Percentiles rank a stretch among this genome's conserved stretches.
Conservation (phyloP, 2,329 filamentous ascomycete genomes). For the Cladosporium velox region DNA sequence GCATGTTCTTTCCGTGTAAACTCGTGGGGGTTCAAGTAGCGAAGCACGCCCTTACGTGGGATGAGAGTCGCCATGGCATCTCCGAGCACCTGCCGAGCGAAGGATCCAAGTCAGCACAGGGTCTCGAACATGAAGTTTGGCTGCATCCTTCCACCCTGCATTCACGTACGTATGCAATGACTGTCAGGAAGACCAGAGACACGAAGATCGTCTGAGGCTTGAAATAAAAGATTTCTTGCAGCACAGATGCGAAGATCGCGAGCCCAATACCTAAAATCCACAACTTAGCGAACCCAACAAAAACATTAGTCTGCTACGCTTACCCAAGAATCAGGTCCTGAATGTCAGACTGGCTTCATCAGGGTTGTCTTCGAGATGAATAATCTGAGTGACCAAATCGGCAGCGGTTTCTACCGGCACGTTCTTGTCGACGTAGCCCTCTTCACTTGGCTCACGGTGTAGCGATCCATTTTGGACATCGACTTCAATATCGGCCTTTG, state of each 20-base stretch:
- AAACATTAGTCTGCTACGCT: not conserved
- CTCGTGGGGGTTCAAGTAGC: constrained; percentile 44
- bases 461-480: constrained; percentile 1
- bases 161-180: constrained; percentile 42
- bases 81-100: constrained; percentile 36
- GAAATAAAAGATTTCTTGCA: constrained; percentile 52
- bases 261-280: constrained; percentile 25
- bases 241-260: constrained; percentile 36
- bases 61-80: constrained; percentile 42
- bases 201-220: constrained; percentile 51
- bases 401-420: constrained; percentile 30
- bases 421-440: constrained; percentile 11
- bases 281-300: not conserved
- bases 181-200: constrained; percentile 48
- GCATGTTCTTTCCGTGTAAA: constrained; percentile 41
- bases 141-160: too few species aligned
- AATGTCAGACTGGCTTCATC: constrained; percentile 43
- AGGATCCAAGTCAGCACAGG: too few species aligned
- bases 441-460: not conserved
- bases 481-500: not conserved
- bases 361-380: constrained; percentile 44
- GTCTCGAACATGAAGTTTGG: too few species aligned
- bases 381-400: constrained; percentile 38
- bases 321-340: constrained; percentile 43
- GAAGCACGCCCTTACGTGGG: constrained; percentile 39